Evolutionary conservation across 495 filamentous ascomycete genomes (phyloP).

Genomic region (Aspergillus mulundensis): DNA sequence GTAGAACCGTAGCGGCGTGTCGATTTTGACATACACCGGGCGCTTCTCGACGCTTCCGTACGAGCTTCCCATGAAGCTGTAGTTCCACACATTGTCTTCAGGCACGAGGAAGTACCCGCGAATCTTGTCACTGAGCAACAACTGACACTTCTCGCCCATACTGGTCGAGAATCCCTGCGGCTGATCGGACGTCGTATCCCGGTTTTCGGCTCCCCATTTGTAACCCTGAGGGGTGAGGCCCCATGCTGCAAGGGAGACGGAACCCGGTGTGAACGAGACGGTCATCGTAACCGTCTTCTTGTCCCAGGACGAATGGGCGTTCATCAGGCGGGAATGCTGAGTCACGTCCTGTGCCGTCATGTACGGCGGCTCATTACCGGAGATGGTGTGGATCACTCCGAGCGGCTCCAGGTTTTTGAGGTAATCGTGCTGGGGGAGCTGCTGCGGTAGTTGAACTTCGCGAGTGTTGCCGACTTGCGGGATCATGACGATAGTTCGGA

Average conservation of each 20-base stretch:
- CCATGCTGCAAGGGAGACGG: slow-evolving; percentile 91
- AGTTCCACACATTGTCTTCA: slow-evolving; percentile 92
- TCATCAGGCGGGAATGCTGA: slow-evolving; percentile 84
- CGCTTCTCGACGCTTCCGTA: slow-evolving; percentile 90
- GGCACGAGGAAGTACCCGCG: slow-evolving; percentile 94
- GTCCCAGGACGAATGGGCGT: slow-evolving; percentile 78
- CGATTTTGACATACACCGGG: slow-evolving; percentile 83
- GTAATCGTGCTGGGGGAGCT: slow-evolving; percentile 89
- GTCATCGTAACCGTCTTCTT: slow-evolving; percentile 96
- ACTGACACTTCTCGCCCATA: slow-evolving; percentile 94
- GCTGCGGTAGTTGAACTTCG: slow-evolving; percentile 86
- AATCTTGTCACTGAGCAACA: slow-evolving; percentile 87
- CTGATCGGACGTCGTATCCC: slow-evolving; percentile 83
- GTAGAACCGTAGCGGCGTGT: slow-evolving; percentile 87
- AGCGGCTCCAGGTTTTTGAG: slow-evolving; percentile 85
- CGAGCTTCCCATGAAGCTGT: slow-evolving; percentile 90
- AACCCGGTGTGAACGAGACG: slow-evolving; percentile 97
- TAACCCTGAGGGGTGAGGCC: slow-evolving; percentile 85
- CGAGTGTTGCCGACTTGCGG: slow-evolving; percentile 94
- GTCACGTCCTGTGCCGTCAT: slow-evolving; percentile 95
- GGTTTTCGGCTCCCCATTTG: slow-evolving; percentile 97
- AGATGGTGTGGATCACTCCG: slow-evolving; percentile 92
- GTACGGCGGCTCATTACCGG: slow-evolving; percentile 90
- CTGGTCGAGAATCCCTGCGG: slow-evolving; percentile 87
- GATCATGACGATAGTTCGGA: slow-evolving; percentile 93